A percentile compares a stretch with the other conserved stretches of the same genome.
These are phyloP conservation scores for Botrytis fabae DNA, from an alignment of 2,329 filamentous ascomycete species.

Conservation along the genomic window DNA sequence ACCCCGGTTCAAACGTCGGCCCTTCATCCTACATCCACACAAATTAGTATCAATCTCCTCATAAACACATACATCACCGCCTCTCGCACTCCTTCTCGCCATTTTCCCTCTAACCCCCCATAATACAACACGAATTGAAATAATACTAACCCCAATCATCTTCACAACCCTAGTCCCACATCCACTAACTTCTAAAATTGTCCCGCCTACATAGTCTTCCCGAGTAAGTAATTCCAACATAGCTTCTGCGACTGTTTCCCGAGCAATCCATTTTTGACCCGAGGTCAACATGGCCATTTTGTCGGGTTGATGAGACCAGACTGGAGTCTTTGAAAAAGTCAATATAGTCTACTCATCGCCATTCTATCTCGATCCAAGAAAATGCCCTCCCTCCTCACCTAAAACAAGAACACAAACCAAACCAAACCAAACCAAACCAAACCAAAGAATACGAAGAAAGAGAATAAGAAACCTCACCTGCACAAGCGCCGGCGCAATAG, in stretches of 20 bases:
- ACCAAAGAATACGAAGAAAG: too few species aligned
- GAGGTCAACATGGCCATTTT: conserved; percentile 9
- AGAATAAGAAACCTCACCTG: conserved; percentile 22
- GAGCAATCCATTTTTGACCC: conserved; percentile 42
- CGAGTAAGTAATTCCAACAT: conserved; percentile 38
- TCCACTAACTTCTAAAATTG: conserved; percentile 46
- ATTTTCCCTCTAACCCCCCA: background rate
- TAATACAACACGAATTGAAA: background rate
- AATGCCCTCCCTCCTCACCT: too few species aligned
- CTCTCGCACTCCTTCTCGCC: background rate
- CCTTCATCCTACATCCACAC: conserved; percentile 6
- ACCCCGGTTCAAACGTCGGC: background rate
- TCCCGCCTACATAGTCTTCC: conserved; percentile 43
- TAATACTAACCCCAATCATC: conserved; percentile 11
- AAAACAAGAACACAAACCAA: background rate
- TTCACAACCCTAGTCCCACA: conserved; percentile 28
- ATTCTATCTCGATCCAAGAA: background rate
- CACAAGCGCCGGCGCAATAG: conserved; percentile 48
- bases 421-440: background rate
- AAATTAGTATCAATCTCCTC: background rate
- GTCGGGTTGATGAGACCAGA: conserved; percentile 10
- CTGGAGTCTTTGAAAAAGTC: background rate
- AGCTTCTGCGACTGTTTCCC: conserved; percentile 43
- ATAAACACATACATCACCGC: background rate
- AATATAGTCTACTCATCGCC: background rate